Evolutionary conservation across 768 basidiomycete species (phyloP).

Genomic region (Lentinus tigrinus): DNA sequence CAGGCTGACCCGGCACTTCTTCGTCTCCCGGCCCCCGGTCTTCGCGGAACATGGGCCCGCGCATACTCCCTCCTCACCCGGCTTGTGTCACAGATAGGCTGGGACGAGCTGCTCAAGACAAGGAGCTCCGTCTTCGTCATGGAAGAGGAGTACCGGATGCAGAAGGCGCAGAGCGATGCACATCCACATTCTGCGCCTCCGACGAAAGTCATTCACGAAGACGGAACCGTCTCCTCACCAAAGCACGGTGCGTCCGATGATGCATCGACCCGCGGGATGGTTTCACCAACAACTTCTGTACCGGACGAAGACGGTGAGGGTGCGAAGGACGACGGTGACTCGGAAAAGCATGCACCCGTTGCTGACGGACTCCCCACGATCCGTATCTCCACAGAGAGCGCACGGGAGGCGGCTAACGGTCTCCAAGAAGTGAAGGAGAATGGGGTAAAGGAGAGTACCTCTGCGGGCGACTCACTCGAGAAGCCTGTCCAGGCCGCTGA

Average conservation of each 20-base stretch:
- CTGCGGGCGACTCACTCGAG: constrained; percentile 33
- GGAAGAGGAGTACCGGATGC: constrained; percentile 99
- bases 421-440: constrained; percentile 40
- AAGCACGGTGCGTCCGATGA: constrained; percentile 42
- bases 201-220: constrained; percentile 55
- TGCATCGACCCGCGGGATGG: constrained; percentile 67
- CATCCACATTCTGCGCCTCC: constrained; percentile 30
- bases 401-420: constrained; percentile 19
- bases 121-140: constrained; percentile 97
- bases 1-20: constrained; percentile 91
- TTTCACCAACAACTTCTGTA: constrained; percentile 36
- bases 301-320: constrained; percentile 17
- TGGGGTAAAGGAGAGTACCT: constrained; percentile 21
- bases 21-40: constrained; percentile 91
- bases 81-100: constrained; percentile 92
- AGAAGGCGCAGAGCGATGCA: constrained; percentile 82
- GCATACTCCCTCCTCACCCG: constrained; percentile 90
- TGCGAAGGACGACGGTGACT: constrained; percentile 25
- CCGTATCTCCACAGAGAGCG: constrained; percentile 56
- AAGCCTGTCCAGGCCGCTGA: constrained; percentile 45
- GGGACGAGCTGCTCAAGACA: constrained; percentile 97
- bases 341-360: constrained; percentile 20
- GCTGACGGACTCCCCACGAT: constrained; percentile 52
- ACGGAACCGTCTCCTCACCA: constrained; percentile 46
- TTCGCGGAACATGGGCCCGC: constrained; percentile 94